Percentiles rank a stretch among this genome's conserved stretches.
Evolutionary conservation across 495 filamentous ascomycete genomes (phyloP).

Genomic region (Clohesyomyces aquaticus): DNA sequence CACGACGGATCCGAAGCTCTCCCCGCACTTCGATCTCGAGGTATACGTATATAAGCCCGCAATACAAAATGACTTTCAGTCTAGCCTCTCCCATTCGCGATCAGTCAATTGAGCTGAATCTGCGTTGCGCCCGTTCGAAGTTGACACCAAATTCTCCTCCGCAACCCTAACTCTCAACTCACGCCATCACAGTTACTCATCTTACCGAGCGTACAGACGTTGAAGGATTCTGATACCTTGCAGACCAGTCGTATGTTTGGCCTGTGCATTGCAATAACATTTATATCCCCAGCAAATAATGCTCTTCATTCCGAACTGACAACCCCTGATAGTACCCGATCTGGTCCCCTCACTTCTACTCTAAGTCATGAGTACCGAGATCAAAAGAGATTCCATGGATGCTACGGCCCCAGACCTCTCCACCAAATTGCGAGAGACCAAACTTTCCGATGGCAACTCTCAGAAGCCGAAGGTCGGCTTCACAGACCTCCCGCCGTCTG

Average conservation of each 20-base stretch:
- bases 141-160: not conserved
- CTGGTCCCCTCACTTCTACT: not conserved
- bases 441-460: not conserved
- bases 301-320: too few relatives aligned
- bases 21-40: not conserved
- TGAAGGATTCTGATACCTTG: too few relatives aligned
- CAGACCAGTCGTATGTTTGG: too few relatives aligned
- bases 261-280: too few relatives aligned
- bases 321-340: not conserved
- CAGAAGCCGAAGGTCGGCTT: not conserved
- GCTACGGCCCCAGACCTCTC: slow-evolving; percentile 5
- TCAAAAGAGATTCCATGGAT: slow-evolving; percentile 28
- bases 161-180: too few relatives aligned
- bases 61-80: slow-evolving; percentile 1
- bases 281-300: too few relatives aligned
- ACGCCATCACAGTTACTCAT: too few relatives aligned
- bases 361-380: not conserved
- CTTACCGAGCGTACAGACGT: too few relatives aligned
- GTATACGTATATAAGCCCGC: not conserved
- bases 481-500: slow-evolving; percentile 15
- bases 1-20: too few relatives aligned
- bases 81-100: not conserved
- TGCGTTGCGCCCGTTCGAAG: not conserved
- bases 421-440: slow-evolving; percentile 6
- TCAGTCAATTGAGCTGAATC: not conserved